A percentile compares a stretch with the other conserved stretches of the same genome.
Conservation (phyloP, 352 stramenopile species). For the Phytophthora meadii region DNA sequence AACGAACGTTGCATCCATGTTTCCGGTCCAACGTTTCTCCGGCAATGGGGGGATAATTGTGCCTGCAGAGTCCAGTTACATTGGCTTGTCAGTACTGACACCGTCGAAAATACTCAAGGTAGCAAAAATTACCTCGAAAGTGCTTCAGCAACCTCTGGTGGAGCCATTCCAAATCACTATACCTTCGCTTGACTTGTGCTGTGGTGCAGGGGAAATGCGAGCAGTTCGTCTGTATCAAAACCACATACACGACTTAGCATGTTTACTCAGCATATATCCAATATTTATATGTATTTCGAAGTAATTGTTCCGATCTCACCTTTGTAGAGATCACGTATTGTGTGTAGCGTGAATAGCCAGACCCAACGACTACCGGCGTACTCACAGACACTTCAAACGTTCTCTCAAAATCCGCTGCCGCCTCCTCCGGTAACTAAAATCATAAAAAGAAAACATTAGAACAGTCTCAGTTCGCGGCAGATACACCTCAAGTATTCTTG, state of each 20-base stretch:
- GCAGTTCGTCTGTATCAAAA: conserved; percentile 59
- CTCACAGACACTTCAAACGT: conserved; percentile 81
- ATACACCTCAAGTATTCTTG: not conserved
- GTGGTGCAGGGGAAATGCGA: conserved; percentile 66
- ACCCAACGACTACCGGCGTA: conserved; percentile 80
- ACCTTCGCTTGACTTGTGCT: conserved; percentile 86
- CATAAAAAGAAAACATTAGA: not conserved
- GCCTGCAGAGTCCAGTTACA: conserved; percentile 37
- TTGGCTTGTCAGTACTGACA: not conserved
- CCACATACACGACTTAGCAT: no score
- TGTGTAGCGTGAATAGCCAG: conserved; percentile 86
- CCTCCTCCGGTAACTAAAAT: conserved; percentile 63
- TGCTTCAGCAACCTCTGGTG: conserved; percentile 79
- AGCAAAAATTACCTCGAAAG: conserved; percentile 63
- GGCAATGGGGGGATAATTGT: conserved; percentile 91
- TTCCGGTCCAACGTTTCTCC: conserved; percentile 89
- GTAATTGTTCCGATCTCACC: conserved; percentile 37
- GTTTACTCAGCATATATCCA: no score
- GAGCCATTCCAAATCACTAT: conserved; percentile 92
- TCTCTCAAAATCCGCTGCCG: conserved; percentile 48
- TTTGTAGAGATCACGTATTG: conserved; percentile 90
- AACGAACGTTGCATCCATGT: conserved; percentile 91
- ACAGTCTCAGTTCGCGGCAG: not conserved
- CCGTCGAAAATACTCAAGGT: not conserved
- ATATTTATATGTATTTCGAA: not conserved